Base-by-base conservation (phyloP, 441 rosid species). In the Kokia cookei region DNA sequence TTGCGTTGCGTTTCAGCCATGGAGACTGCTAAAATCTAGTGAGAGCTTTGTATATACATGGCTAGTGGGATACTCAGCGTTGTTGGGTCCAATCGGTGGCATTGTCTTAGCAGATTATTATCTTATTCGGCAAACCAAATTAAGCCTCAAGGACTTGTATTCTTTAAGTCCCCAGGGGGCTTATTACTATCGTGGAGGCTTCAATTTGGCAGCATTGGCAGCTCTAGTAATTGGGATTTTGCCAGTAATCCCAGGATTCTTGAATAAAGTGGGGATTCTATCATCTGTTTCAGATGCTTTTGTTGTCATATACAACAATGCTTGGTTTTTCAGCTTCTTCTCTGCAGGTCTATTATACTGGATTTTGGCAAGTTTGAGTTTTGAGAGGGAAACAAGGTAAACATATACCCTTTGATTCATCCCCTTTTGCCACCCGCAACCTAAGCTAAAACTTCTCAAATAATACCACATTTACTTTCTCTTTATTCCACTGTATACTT, bases 11-110 rank as follows among this genome's bases (percentile, higher is more conserved):
- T 94, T 87, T 73, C 98, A 94, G 75, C 97, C 98, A 0, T 92
- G 97, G 97, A 83, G 91, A 75, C 85, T 94, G 57, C 91, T 92
- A 9, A 77, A 86, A 72, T 89, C 98, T 10, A 94, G 98, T 74
- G 97, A 94, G 84, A 94, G 96, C 84, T 94, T 94, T 73, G 97
- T 94, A 26, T 91, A 94, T 72, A 94, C 97, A 0, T 94, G 98
- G 98, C 78, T 92, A 29, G 88, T 94, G 24, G 97, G 97, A 0
- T 92, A 94, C 83, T 94, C 98, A 0, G 98, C 97, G 0, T 77
- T 94, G 43, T 75, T 94, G 71, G 97, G 98, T 69, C 58, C 58
- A 2, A 91, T 92, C 19, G 95, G 97, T 0, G 98, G 96, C 12
- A 83, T 94, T 59, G 24, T 94, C 17, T 65, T 94, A 10, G 86